Conservation (phyloP, 176 grass and related monocot genomes). For the Oryza longistaminata region DNA sequence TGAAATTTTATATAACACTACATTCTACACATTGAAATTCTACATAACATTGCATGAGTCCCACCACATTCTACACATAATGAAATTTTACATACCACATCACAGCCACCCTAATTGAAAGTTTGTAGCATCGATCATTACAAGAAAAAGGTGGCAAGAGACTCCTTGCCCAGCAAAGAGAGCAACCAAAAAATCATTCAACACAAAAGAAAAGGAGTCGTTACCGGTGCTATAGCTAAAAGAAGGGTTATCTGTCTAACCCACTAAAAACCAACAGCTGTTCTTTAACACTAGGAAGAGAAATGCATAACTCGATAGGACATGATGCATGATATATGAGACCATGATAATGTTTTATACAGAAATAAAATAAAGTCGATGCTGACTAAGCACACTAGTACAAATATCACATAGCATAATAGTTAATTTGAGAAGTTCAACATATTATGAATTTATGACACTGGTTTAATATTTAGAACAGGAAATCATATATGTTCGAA, state of each 20-base stretch:
- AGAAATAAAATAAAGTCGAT: neutral
- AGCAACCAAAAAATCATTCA: constrained; percentile 16
- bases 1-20: too few relatives aligned
- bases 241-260: neutral
- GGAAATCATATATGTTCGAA: neutral
- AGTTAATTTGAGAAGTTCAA: constrained; percentile 11
- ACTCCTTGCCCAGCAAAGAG: neutral
- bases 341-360: constrained; percentile 10
- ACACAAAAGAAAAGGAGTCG: neutral
- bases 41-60: neutral
- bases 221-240: neutral
- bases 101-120: neutral
- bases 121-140: neutral
- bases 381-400: neutral
- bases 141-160: neutral
- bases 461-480: neutral
- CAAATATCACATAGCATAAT: neutral
- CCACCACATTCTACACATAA: neutral
- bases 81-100: constrained; percentile 1
- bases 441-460: too few relatives aligned
- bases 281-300: neutral
- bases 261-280: neutral
- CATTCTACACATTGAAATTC: too few relatives aligned
- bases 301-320: constrained; percentile 11
- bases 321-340: constrained; percentile 3